Percentiles rank a stretch among this genome's conserved stretches.
phyloP scores from a whole-genome alignment of 768 basidiomycete genomes.

The Pulveroboletus ravenelii region DNA sequence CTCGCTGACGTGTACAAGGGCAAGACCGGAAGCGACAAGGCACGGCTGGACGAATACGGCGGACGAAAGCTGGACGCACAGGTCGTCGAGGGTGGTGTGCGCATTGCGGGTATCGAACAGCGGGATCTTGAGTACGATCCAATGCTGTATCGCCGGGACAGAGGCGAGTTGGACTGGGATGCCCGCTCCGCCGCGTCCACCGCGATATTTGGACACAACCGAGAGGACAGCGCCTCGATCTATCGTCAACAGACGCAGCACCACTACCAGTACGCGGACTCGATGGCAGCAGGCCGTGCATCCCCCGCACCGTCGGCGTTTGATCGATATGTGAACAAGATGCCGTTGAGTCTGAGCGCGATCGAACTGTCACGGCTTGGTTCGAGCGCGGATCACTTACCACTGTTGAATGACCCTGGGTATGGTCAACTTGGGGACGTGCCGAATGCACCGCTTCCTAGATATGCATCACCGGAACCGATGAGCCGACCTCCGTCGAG shows the following conservation, averaged over 20 bases:
- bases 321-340: constrained; percentile 53
- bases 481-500: constrained; percentile 21
- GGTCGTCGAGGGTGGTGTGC: constrained; percentile 72
- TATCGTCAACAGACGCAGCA: constrained; percentile 35
- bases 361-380: constrained; percentile 59
- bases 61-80: constrained; percentile 73
- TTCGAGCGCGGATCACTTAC: constrained; percentile 48
- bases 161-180: constrained; percentile 89
- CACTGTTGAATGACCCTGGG: constrained; percentile 42
- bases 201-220: constrained; percentile 41
- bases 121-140: constrained; percentile 80
- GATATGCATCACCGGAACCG: constrained; percentile 21
- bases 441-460: constrained; percentile 22
- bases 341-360: constrained; percentile 37
- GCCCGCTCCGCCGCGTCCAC: constrained; percentile 66
- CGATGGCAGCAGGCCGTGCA: constrained; percentile 31
- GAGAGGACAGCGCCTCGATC: constrained; percentile 34
- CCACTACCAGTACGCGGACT: constrained; percentile 34
- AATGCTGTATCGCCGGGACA: constrained; percentile 69
- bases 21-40: constrained; percentile 56
- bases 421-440: constrained; percentile 11
- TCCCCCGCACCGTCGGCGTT: constrained; percentile 46
- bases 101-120: constrained; percentile 79
- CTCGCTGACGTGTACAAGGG: constrained; percentile 73
- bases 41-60: constrained; percentile 73